phyloP scores from a whole-genome alignment of 805 yeast genomes.

The Nakazawaea pomicola region DNA sequence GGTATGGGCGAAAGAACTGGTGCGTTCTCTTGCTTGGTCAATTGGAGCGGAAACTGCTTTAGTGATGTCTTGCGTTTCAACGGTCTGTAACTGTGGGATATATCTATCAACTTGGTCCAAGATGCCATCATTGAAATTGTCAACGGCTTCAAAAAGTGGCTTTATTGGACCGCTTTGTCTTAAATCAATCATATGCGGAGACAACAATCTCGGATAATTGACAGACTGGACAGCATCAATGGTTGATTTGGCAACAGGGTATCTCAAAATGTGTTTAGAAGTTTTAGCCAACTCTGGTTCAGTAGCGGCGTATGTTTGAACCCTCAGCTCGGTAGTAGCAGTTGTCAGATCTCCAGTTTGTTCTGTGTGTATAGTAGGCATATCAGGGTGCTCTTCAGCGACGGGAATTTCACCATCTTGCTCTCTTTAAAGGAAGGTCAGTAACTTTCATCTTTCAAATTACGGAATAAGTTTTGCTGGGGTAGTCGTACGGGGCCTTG shows the following conservation, averaged over 20 bases:
- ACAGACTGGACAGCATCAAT: constrained; percentile 16
- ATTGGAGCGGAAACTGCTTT: constrained; percentile 49
- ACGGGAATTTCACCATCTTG: constrained; percentile 2
- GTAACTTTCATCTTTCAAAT: too few species aligned
- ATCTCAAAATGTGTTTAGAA: constrained; percentile 20
- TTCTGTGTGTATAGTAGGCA: too few species aligned
- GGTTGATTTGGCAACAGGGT: constrained; percentile 21
- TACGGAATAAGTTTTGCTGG: background rate
- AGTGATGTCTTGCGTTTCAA: constrained; percentile 43
- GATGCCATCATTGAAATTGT: constrained; percentile 50
- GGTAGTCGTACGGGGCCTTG: background rate
- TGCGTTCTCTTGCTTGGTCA: constrained; percentile 32
- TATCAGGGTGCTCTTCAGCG: background rate
- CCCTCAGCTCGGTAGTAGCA: too few species aligned
- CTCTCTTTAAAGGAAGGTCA: background rate
- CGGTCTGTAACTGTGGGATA: constrained; percentile 56
- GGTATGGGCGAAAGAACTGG: constrained; percentile 27
- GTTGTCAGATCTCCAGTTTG: too few species aligned
- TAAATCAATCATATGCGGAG: constrained; percentile 18
- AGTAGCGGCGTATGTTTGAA: background rate
- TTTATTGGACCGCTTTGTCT: constrained; percentile 31
- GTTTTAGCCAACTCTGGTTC: constrained; percentile 12
- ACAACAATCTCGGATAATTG: constrained; percentile 18
- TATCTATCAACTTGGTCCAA: constrained; percentile 51
- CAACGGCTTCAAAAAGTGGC: constrained; percentile 42